Evolutionary conservation across 1,284 basidiomycete species (phyloP).

Genomic region (Thelephora terrestris): DNA sequence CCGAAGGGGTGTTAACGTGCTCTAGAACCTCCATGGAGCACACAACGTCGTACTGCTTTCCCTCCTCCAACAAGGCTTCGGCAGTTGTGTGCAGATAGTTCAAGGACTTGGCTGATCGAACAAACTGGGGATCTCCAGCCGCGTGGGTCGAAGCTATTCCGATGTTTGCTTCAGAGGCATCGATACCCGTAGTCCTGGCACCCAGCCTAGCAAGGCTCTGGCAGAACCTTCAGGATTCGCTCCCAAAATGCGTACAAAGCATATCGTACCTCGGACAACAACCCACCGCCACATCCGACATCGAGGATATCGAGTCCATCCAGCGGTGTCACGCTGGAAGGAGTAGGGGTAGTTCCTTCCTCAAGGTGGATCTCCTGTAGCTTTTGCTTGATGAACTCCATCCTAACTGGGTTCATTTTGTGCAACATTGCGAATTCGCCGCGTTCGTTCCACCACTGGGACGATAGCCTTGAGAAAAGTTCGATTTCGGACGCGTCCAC

Average conservation of each 20-base stretch:
- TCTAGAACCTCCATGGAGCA: conserved; percentile 98
- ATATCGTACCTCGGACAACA: conserved; percentile 76
- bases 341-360: not conserved
- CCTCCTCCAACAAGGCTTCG: conserved; percentile 49
- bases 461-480: conserved; percentile 86
- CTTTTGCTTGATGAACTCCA: conserved; percentile 82
- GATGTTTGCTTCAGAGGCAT: conserved; percentile 85
- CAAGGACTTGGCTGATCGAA: conserved; percentile 1
- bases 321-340: conserved; percentile 20
- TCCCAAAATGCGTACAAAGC: not conserved
- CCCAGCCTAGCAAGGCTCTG: conserved; percentile 85
- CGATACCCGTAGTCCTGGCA: conserved; percentile 79
- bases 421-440: conserved; percentile 91
- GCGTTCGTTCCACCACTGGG: conserved; percentile 94
- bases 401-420: conserved; percentile 89
- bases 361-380: conserved; percentile 36
- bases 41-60: conserved; percentile 78
- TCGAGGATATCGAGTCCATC: conserved; percentile 65
- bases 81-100: conserved; percentile 72
- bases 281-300: conserved; percentile 92
- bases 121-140: conserved; percentile 58
- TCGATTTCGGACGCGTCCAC: conserved; percentile 80
- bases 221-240: conserved; percentile 1
- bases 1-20: conserved; percentile 88
- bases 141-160: conserved; percentile 82